Conservation (phyloP, 23 red algal species). For the Agarophyton chilense region DNA sequence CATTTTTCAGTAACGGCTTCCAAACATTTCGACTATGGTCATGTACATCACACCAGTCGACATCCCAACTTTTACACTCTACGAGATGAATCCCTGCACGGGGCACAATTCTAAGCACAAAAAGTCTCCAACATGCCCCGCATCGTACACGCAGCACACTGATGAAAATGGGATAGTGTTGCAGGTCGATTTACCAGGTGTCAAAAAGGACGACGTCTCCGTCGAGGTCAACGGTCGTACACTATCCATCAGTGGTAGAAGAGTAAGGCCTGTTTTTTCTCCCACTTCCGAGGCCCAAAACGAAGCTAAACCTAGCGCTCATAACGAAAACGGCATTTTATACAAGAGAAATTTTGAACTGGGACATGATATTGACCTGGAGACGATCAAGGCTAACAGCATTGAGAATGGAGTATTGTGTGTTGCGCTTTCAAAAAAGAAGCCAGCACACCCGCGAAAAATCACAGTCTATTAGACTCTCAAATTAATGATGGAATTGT, state of each 20-base stretch:
- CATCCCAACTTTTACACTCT: not conserved
- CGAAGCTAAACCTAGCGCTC: no score
- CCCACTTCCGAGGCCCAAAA: no score
- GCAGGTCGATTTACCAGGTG: conserved; percentile 11
- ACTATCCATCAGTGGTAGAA: not conserved
- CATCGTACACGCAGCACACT: not conserved
- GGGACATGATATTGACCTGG: no score
- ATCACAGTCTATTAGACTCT: no score
- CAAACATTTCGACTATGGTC: conserved; percentile 1
- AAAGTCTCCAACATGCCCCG: not conserved
- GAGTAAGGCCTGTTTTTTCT: no score
- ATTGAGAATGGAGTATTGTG: no score
- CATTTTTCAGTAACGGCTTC: no score
- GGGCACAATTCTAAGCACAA: not conserved
- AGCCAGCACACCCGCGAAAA: no score
- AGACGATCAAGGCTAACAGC: no score
- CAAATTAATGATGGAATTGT: no score
- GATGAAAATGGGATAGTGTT: not conserved
- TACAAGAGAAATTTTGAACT: not conserved
- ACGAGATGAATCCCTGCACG: not conserved
- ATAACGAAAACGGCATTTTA: not conserved
- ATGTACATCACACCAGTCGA: not conserved
- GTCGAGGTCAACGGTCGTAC: not conserved
- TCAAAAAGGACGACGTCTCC: not conserved
- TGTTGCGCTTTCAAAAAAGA: no score